Base-by-base conservation (phyloP, 176 grass and related monocot species). In the Ensete ventricosum region DNA sequence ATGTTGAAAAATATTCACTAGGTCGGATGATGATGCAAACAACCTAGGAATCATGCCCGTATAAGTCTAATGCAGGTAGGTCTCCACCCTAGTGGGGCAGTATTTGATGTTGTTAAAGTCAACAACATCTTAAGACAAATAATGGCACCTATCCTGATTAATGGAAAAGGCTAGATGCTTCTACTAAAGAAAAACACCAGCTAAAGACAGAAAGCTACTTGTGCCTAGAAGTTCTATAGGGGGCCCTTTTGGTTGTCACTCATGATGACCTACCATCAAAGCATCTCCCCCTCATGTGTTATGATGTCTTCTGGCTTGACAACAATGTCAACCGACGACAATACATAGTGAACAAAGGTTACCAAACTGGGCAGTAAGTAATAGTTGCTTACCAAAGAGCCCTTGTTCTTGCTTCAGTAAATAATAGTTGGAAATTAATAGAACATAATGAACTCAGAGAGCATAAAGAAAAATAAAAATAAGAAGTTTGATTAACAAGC, bases 161-260 rank as follows among this genome's bases (percentile, higher is more conserved):
- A 65, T 29, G 63, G 29, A 27, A 65, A 65, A 65, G 63, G 63
- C 63, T 65, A 65, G 63, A 65, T 65, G 63, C 63, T 65, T 26
- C 19, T 65, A 25, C 63, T 2, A 27, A 65, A 65, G 23, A 65
- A 65, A 65, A 26, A 65, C 63, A 65, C 63, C 23, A 27, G 23
- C 63, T 65, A 29, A 65, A 65, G 63, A 65, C 63, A 65, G 9
- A 25, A 26, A 65, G 22, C 26, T 65, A 65, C 13, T 26, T 65
- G 22, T 65, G 11, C 23, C 26, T 27, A 27, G 11, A 11, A 11
- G 60, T n/a, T 63, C n/a, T 10, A 65, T 65, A 9, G 26, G 63
- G 63, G 63, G 23, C 23, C 9, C 63, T 29, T 65, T 21, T 65
- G 5, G 63, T 24, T 53, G 10, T 24, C 50, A 11, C 50, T 24